Conservation (phyloP, 345 rosid species). For the Syzygium oleosum region DNA sequence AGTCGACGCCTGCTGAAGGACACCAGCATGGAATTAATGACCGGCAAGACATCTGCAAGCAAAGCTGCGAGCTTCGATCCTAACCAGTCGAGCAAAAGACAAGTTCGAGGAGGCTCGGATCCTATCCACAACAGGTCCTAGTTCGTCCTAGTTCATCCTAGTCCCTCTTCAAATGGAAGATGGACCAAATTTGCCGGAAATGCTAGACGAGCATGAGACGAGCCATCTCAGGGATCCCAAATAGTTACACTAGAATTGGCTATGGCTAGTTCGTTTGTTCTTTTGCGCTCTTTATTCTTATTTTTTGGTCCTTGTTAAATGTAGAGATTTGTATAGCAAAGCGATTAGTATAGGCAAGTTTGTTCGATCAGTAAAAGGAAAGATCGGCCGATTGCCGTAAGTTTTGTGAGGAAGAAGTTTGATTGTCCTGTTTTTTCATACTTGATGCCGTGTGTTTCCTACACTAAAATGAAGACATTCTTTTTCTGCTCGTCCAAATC, state of each 20-base stretch:
- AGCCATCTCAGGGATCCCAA: neutral
- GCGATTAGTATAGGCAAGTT: neutral
- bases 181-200: neutral
- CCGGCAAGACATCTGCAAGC: slow-evolving; percentile 22
- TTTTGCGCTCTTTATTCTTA: neutral
- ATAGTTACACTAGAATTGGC: neutral
- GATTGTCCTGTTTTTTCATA: neutral
- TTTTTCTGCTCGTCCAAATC: neutral
- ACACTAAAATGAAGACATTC: neutral
- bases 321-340: neutral
- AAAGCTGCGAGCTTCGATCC: slow-evolving; percentile 28
- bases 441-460: neutral
- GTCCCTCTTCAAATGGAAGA: neutral
- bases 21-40: slow-evolving; percentile 18
- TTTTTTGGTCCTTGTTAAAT: neutral
- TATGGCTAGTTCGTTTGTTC: neutral
- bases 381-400: neutral
- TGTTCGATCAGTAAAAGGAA: neutral
- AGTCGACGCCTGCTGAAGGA: slow-evolving; percentile 30
- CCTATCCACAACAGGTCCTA: slow-evolving; percentile 70
- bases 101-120: slow-evolving; percentile 64
- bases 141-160: slow-evolving; percentile 6
- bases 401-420: neutral
- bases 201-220: neutral
- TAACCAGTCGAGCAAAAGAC: slow-evolving; percentile 62